Base-by-base conservation (phyloP, 192 early-diverging fungal species). In the Umbelopsis vinacea region DNA sequence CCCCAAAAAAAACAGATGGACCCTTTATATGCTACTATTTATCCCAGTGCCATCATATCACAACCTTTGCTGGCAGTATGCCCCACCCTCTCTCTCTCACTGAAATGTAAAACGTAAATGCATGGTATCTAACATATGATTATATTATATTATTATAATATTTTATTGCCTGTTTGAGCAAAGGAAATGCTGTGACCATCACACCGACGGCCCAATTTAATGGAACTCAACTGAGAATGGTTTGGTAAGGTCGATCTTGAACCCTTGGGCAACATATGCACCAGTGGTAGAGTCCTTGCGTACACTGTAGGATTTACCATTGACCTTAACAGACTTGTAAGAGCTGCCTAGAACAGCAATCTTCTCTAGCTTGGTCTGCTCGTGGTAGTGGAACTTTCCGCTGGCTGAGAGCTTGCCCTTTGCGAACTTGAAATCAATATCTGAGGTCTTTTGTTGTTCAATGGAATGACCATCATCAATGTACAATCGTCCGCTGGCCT, bases 381-480 rank as follows among this genome's bases (percentile, higher is more conserved):
- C 48, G 33, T 67, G 38, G 43, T 76, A 76, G 8, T 66, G 70
- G 54, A 76, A 76, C n/a, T 46, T 67, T 11, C 75, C 75, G 7
- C 46, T 60, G 23, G 71, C 75, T 23, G 66, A 48, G 10, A 76
- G 60, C 37, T 72, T 67, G 24, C 66, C 66, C 10, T 76, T 43
- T 15, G 69, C 46, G 52, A 66, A 54, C 4, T 47, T 47, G 48
- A 72, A 76, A 11, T 55, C 29, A 37, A 76, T 72, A 53, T 46
- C 37, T 46, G 75, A 76, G n/a, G 75, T 71, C 22, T 33, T n/a
- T 14, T 66, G 45, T 23, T 66, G 70, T 24, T 79, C 52, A 17
- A 87, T 52, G n/a, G 81, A 83, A 24, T 86, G 78, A 17, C 90
- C 91, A 69, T 92, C 89, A 66, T 91, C 90, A 11, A 89, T 66